Evolutionary conservation across 257 asterid species (phyloP), one percentile per base, ranked within the genome.

Genomic region (Sherardia arvensis): DNA sequence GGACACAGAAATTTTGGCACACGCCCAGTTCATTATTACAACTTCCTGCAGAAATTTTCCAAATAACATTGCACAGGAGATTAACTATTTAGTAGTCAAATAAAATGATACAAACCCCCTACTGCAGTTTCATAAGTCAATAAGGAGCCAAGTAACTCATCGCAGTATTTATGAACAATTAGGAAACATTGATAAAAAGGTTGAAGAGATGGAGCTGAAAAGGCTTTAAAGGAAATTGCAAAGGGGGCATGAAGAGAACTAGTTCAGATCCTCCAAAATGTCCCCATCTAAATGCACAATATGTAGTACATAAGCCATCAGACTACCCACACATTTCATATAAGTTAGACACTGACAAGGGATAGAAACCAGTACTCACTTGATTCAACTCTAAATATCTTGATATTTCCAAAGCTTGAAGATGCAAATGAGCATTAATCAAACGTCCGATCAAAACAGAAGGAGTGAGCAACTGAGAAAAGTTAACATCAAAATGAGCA

Each of bases 1-100:
- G 0, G 99, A 87, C 62, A 89, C 74, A 34, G 94, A 78, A 69
- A 90, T 87, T 81, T 87, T 93, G 25, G 94, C 77, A 76, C 90
- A 85, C 20, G 96, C 82, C 99, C 99, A 93, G 73, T 90, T 95
- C 97, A 93, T 93, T 71, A 93, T 66, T 57, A 93, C 97, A 14
- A 83, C 80, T 83, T 90, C 97, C 99, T 93, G 67, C 57, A 67
- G 72, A 74, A 65, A 79, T 61, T 69, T 55, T 53, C 71, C 76
- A 69, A 36, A 66, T 51, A 10, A 32, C 45, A 34, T 21, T 43
- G 64, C 58, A 71, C 54, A 65, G 53, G 45, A 43, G 29, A 32
- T 32, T 36, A 33, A 21, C 20, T 61, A 66, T 34, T 56, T 62
- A 36, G 66, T 66, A 14, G 26, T 45, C 38, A 48, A 25, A 22